Evolutionary conservation across 2,329 filamentous ascomycete genomes (phyloP), one percentile per base, ranked within the genome.

Genomic region (Exophiala oligosperma): DNA sequence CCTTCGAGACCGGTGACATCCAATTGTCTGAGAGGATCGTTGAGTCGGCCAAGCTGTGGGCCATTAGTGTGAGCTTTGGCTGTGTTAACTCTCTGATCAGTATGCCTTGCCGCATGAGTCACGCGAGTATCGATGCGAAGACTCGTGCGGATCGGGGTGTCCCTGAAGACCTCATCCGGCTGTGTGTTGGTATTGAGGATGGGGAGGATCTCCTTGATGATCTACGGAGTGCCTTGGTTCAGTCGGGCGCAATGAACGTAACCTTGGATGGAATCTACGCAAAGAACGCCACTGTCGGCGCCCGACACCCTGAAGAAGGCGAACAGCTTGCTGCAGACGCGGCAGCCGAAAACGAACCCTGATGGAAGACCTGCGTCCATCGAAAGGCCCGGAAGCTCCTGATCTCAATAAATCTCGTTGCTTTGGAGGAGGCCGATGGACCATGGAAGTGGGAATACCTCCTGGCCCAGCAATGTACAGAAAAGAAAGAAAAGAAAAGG

Each of bases 71-170:
- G 59, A 96, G 91, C 70, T 99, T 99, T 72, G 94, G 94, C 49
- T 97, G 94, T 73, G 94, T 99, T 65, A 99, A 99, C 79, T 96
- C 91, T 72, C 79, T 99, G 73, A 99, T 99, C 75, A 97, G 92
- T 78, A 97, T 99, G 93, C 93, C 94, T 7, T 99, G 94, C 77
- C 92, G 93, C 70, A 99, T 99, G 95, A 97, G 93, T 76, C 94
- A 99, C 76, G 94, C 94, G 40, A 96, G 91, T 72, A 99, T 99
- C 70, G 94, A 97, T 71, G 90, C 92, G 59, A 96, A 96, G 79
- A 97, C 92, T 52, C 82, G 94, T 66, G 81, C 85, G 68, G 92
- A 96, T 77, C 84, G 92, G 64, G 88, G 93, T 64, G 89, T 99
- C 86, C 94, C 94, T 9, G 94, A 99, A 76, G 94, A 99, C 73